phyloP scores from a whole-genome alignment of 495 filamentous ascomycete species.

The Talaromyces proteolyticus region DNA sequence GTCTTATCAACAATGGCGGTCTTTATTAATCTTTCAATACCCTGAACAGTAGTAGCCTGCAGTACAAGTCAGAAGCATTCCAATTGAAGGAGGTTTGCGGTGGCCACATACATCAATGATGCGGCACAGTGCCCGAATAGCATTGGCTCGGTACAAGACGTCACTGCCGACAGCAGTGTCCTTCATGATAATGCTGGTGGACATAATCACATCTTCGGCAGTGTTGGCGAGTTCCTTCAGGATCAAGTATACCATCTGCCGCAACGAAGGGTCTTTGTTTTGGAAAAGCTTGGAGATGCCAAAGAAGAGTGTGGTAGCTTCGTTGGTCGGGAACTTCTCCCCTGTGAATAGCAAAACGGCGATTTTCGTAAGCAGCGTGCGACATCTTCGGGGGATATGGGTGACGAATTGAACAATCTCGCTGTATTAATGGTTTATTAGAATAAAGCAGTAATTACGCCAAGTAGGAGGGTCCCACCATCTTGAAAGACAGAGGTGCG shows the following conservation, averaged over 20 bases:
- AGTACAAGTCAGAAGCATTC: no score
- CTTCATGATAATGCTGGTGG: slow-evolving; percentile 99
- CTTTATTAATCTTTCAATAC: slow-evolving; percentile 97
- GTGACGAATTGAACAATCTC: slow-evolving; percentile 94
- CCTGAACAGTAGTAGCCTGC: slow-evolving; percentile 92
- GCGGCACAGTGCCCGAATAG: slow-evolving; percentile 89
- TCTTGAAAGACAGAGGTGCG: slow-evolving; percentile 98
- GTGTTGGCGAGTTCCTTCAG: slow-evolving; percentile 94
- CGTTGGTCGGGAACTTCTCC: slow-evolving; percentile 92
- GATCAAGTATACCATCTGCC: slow-evolving; percentile 98
- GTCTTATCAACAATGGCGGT: slow-evolving; percentile 99
- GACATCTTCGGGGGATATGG: slow-evolving; percentile 93
- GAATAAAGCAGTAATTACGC: slow-evolving; percentile 14
- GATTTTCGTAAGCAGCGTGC: slow-evolving; percentile 94
- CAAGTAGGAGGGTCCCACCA: slow-evolving; percentile 48
- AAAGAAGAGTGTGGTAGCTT: slow-evolving; percentile 98
- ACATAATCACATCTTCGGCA: slow-evolving; percentile 99
- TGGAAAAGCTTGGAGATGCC: slow-evolving; percentile 99
- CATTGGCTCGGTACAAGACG: slow-evolving; percentile 92
- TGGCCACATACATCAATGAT: slow-evolving; percentile 90
- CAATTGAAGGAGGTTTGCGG: no score
- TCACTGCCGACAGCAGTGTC: slow-evolving; percentile 95
- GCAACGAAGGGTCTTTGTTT: slow-evolving; percentile 95
- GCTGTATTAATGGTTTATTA: slow-evolving; percentile 44
- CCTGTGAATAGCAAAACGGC: slow-evolving; percentile 94